Percentiles rank a stretch among this genome's conserved stretches.
phyloP scores from a whole-genome alignment of 352 stramenopile genomes.

The Phytopythium boreale region DNA sequence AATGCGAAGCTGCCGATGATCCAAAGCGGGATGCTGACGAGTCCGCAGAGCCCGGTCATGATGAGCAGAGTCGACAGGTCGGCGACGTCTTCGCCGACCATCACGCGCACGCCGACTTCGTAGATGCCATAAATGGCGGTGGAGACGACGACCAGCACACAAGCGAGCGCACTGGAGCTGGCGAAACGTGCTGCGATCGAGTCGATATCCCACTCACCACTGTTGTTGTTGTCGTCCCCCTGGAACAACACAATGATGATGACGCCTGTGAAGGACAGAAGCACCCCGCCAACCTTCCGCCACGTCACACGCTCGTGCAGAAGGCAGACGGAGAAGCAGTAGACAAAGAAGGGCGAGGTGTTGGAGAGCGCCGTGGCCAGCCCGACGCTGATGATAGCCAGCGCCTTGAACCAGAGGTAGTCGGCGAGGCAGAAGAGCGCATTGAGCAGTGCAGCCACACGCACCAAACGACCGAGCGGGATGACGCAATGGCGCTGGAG shows the following conservation, averaged over 20 bases:
- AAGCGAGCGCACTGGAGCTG: slow-evolving; percentile 26
- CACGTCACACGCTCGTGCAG: slow-evolving; percentile 35
- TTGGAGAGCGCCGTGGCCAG: slow-evolving; percentile 58
- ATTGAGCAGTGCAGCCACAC: slow-evolving; percentile 35
- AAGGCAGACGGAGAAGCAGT: slow-evolving; percentile 66
- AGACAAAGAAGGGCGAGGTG: slow-evolving; percentile 58
- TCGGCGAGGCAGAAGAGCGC: slow-evolving; percentile 47
- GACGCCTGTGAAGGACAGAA: slow-evolving; percentile 41
- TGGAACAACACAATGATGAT: slow-evolving; percentile 49
- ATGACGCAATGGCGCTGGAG: slow-evolving; percentile 35
- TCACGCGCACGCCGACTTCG: slow-evolving; percentile 34
- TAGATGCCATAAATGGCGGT: slow-evolving; percentile 42
- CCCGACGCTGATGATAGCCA: slow-evolving; percentile 42
- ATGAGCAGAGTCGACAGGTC: slow-evolving; percentile 49
- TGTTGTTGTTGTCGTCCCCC: slow-evolving; percentile 8
- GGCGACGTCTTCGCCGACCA: slow-evolving; percentile 35
- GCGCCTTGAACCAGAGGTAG: slow-evolving; percentile 61
- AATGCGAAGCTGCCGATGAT: slow-evolving; percentile 39
- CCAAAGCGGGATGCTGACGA: slow-evolving; percentile 54
- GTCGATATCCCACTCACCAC: slow-evolving; percentile 10
- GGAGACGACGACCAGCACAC: slow-evolving; percentile 42
- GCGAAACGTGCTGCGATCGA: not conserved
- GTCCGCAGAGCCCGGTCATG: slow-evolving; percentile 37
- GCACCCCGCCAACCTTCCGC: slow-evolving; percentile 39
- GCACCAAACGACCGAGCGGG: slow-evolving; percentile 23